Evolutionary conservation across 371 early-diverging fungal species (phyloP).

Genomic region (Umbelopsis sp.): DNA sequence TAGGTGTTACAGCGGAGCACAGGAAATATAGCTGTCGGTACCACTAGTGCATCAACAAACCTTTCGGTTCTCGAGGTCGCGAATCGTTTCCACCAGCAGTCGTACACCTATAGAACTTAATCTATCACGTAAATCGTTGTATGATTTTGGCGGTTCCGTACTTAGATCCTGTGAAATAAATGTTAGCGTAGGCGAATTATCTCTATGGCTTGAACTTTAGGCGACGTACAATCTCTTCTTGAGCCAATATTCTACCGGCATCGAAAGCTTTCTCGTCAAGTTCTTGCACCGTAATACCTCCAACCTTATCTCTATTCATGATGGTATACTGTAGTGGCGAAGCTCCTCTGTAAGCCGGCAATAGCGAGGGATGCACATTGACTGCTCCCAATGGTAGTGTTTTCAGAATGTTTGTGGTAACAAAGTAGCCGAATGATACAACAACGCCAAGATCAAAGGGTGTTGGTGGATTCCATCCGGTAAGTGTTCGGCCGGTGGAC

Average conservation of each 20-base stretch:
- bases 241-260: constrained; percentile 84
- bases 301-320: constrained; percentile 70
- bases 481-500: constrained; percentile 26
- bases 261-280: constrained; percentile 79
- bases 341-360: constrained; percentile 91
- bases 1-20: not conserved
- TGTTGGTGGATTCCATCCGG: constrained; percentile 38
- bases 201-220: not conserved
- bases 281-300: constrained; percentile 91
- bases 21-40: not conserved
- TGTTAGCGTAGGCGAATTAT: not conserved
- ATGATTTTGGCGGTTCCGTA: constrained; percentile 24
- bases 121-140: constrained; percentile 27
- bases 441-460: constrained; percentile 84
- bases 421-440: constrained; percentile 91
- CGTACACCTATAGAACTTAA: constrained; percentile 70
- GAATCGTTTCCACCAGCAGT: constrained; percentile 64
- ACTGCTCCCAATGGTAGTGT: constrained; percentile 73
- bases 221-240: constrained; percentile 51
- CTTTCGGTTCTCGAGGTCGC: constrained; percentile 58
- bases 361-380: constrained; percentile 88
- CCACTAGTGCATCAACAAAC: not conserved
- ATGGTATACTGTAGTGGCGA: constrained; percentile 92
- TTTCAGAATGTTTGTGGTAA: constrained; percentile 73
- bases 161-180: constrained; percentile 17